These are phyloP conservation scores for Tolypocladium ophioglossoides DNA, from an alignment of 2,329 filamentous ascomycete species.

Conservation along the genomic window DNA sequence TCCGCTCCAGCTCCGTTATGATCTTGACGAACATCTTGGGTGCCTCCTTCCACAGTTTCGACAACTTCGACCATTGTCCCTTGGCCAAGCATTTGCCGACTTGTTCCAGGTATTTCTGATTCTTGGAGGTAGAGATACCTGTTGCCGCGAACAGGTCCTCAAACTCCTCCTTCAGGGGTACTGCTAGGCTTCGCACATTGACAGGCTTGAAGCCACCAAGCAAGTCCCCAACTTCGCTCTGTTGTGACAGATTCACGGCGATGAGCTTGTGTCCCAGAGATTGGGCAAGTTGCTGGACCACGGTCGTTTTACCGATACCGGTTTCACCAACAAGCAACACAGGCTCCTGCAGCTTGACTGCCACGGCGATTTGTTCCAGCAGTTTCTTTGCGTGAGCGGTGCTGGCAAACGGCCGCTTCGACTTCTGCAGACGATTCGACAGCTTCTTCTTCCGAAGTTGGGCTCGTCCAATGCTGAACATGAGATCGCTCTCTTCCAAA, in stretches of 20 bases:
- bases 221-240: conserved; percentile 93
- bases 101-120: conserved; percentile 74
- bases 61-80: conserved; percentile 77
- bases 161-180: conserved; percentile 89
- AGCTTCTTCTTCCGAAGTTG: conserved; percentile 46
- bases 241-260: conserved; percentile 92
- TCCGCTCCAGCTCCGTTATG: conserved; percentile 41
- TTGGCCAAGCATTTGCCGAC: conserved; percentile 71
- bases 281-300: conserved; percentile 84
- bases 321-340: conserved; percentile 96
- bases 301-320: conserved; percentile 94
- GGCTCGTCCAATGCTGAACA: conserved; percentile 56
- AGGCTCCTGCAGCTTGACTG: conserved; percentile 76
- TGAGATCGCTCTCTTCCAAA: conserved; percentile 49
- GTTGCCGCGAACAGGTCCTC: conserved; percentile 80
- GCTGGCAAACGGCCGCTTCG: conserved; percentile 67
- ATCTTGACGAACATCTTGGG: conserved; percentile 76
- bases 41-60: conserved; percentile 80
- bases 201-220: conserved; percentile 95
- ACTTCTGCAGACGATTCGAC: conserved; percentile 37
- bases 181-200: conserved; percentile 74
- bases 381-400: conserved; percentile 76
- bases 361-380: conserved; percentile 79
- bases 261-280: conserved; percentile 77
- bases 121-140: conserved; percentile 75